Base-by-base conservation (phyloP, 805 yeast genomes). In the Candida broadrunensis region DNA sequence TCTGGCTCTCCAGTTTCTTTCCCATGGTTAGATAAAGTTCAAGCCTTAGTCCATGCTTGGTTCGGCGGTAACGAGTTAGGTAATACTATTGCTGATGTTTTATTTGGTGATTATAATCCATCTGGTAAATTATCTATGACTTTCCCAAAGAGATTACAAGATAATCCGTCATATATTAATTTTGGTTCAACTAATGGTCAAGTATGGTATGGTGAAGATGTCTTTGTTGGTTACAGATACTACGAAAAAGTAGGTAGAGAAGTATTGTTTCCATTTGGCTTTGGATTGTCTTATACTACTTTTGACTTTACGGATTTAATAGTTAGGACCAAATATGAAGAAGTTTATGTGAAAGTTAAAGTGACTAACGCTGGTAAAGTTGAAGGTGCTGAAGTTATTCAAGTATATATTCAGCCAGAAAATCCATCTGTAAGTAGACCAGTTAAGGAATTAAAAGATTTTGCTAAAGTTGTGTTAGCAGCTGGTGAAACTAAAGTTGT, bases 121-220 rank as follows among this genome's bases (percentile, higher is more conserved):
- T 63, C 74, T 43, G 87, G 84, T 37, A 80, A 78, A 52, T 61
- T 80, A 39, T 63, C 83, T 2, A 53, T 80, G 45, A 62, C 83
- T 4, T 79, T 74, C 72, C 85, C 85, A 25, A 54, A 63, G 40
- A 66, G 59, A 45, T 49, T 67, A 35, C 69, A 74, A 48, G 83
- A 80, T 56, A 78, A 74, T 46, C 85, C 85, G 11, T 70, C 83
- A 0, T 80, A 55, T 57, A 58, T 77, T 51, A 77, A 72, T 60
- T 78, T 63, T 63, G 61, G 63, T 26, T 64, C 80, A 9, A 73
- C 73, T 51, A 68, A 69, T 51, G 84, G 85, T 33, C 60, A 73
- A 39, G 77, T 73, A 23, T 51, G 74, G 41, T 82, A 81, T 49
- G 85, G 86, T 43, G 88, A 82, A 56, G 85, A 80, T 52, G 75